Base-by-base conservation (phyloP, 257 asterid genomes). In the Primulina eburnea region DNA sequence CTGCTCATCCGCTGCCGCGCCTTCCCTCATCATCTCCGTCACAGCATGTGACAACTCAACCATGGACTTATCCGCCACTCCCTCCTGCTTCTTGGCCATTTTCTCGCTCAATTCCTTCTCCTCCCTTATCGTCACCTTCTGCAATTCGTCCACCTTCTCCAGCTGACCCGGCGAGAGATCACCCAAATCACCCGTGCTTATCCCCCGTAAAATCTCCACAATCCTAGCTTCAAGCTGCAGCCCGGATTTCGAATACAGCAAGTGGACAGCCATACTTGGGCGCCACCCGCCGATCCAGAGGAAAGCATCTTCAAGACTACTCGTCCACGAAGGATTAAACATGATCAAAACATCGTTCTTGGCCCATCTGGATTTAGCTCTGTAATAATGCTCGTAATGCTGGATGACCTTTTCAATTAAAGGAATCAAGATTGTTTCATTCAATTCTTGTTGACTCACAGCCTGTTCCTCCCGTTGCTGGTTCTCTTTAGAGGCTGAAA, bases 241-340 rank as follows among this genome's bases (percentile, higher is more conserved):
- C 2, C 91, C 95, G 0, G 88, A 80, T 68, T 88, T 83, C 8
- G 95, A 88, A 73, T 88, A 90, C 8, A 90, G 83, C 62, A 90
- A 74, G 61, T 88, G 92, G 62, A 84, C 80, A 17, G 92, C 89
- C 90, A 83, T 82, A 63, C 79, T 84, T 0, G 97, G 97, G 24
- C 95, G 84, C 95, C 96, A 88, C 0, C 90, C 92, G 0, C 90
- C 95, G 5, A 86, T 77, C 96, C 95, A 90, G n/a, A 83, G 58
- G 63, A 84, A 84, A 8, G 89, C 90, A 26, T 86, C 86, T 77
- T 90, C 95, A 1, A 90, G 83, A 67, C 75, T 77, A 66, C 91
- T 88, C 47, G 69, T 74, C 95, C 96, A 88, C 0, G 92, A n/a
- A 0, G 96, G 96, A 62, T 60, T 76, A n/a, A 83, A 75, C 88